Evolutionary conservation across 805 yeast species (phyloP).

Genomic region (Schwanniomyces occidentalis): DNA sequence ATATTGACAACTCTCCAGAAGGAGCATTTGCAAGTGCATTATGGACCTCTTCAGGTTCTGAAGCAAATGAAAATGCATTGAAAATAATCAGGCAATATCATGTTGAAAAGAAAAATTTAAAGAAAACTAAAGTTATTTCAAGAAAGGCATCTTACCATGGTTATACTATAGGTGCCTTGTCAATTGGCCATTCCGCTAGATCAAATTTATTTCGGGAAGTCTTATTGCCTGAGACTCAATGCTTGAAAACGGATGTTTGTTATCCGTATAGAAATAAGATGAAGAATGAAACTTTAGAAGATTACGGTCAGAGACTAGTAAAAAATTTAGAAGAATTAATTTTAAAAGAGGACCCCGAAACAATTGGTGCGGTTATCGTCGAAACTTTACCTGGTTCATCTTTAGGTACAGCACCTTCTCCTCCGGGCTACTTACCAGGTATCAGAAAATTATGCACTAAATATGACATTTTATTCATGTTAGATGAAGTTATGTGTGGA

Average conservation of each 20-base stretch:
- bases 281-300: slow-evolving; percentile 21
- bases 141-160: slow-evolving; percentile 31
- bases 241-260: slow-evolving; percentile 22
- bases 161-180: slow-evolving; percentile 25
- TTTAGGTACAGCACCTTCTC: slow-evolving; percentile 28
- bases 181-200: slow-evolving; percentile 21
- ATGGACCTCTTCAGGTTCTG: slow-evolving; percentile 36
- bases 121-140: slow-evolving; percentile 23
- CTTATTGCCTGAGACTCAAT: slow-evolving; percentile 15
- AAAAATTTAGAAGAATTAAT: slow-evolving; percentile 23
- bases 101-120: slow-evolving; percentile 22
- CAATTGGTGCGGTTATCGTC: slow-evolving; percentile 24
- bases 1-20: slow-evolving; percentile 39
- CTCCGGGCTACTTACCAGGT: slow-evolving; percentile 27
- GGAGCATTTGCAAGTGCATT: slow-evolving; percentile 44
- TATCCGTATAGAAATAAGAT: slow-evolving; percentile 30
- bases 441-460: slow-evolving; percentile 30
- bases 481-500: slow-evolving; percentile 40
- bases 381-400: slow-evolving; percentile 31
- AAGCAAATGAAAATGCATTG: slow-evolving; percentile 29
- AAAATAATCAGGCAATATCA: slow-evolving; percentile 27
- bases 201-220: slow-evolving; percentile 21
- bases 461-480: slow-evolving; percentile 29
- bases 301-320: slow-evolving; percentile 22
- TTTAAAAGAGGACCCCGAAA: slow-evolving; percentile 26